These are phyloP conservation scores for Cudoniella acicularis DNA, from an alignment of 495 filamentous ascomycete genomes.

Conservation along the genomic window DNA sequence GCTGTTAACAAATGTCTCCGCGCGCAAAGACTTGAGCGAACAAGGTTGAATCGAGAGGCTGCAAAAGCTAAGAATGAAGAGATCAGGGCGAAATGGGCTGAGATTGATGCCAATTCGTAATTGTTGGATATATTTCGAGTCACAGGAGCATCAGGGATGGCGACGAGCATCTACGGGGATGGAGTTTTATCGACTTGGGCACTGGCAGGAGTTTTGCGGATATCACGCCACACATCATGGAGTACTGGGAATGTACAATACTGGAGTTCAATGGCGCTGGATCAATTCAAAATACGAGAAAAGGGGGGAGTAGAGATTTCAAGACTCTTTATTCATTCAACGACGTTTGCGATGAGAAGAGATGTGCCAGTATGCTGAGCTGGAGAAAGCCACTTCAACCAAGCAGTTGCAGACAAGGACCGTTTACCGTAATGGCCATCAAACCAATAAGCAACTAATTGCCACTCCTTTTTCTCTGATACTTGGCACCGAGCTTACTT, in stretches of 20 bases:
- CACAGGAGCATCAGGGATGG: no score
- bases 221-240: not conserved
- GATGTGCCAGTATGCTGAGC: no score
- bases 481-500: not conserved
- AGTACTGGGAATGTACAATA: not conserved
- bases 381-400: no score
- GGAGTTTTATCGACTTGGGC: not conserved
- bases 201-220: conserved; percentile 2
- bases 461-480: not conserved
- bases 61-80: conserved; percentile 64
- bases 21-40: conserved; percentile 71
- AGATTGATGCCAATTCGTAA: conserved; percentile 72
- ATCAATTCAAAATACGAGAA: not conserved
- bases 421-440: no score
- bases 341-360: not conserved
- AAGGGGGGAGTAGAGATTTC: not conserved
- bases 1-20: conserved; percentile 79
- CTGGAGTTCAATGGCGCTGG: not conserved
- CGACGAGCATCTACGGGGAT: no score
- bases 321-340: not conserved
- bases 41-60: conserved; percentile 67
- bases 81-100: conserved; percentile 72
- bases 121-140: no score
- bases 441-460: not conserved
- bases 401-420: no score